These are phyloP conservation scores for Neonectria faginata DNA, from an alignment of 2,329 filamentous ascomycete species.

Conservation along the genomic window DNA sequence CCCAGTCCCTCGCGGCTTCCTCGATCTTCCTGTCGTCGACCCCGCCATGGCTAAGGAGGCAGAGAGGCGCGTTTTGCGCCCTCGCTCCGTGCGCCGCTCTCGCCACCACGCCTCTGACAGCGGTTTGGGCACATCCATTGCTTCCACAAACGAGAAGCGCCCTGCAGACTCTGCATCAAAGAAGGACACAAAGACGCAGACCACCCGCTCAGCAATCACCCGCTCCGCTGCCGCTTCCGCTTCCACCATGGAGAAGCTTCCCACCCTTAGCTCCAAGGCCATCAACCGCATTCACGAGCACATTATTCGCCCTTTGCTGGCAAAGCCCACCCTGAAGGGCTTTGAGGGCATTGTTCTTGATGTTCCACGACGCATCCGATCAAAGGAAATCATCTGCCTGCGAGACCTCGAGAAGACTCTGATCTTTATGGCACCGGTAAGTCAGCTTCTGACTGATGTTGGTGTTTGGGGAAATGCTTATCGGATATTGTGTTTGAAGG, in stretches of 20 bases:
- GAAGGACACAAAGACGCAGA: conserved; percentile 54
- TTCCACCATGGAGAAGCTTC: conserved; percentile 61
- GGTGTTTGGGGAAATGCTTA: conserved; percentile 73
- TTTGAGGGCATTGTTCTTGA: conserved; percentile 85
- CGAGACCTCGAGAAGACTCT: conserved; percentile 95
- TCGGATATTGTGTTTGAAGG: conserved; percentile 80
- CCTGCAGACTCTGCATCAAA: conserved; percentile 55
- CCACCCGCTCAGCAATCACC: conserved; percentile 65
- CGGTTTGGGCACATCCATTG: conserved; percentile 86
- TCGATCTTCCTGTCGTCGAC: conserved; percentile 66
- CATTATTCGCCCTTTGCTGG: conserved; percentile 81
- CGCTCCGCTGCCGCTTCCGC: conserved; percentile 66
- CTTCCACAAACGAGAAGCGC: conserved; percentile 67
- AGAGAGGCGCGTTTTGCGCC: conserved; percentile 64
- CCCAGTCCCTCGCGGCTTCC: conserved; percentile 70
- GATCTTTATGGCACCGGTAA: conserved; percentile 92
- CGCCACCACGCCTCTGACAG: conserved; percentile 85
- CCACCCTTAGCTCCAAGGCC: conserved; percentile 75
- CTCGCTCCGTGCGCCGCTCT: conserved; percentile 66
- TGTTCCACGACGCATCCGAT: conserved; percentile 81
- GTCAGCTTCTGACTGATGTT: conserved; percentile 70
- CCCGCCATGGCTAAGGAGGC: conserved; percentile 59
- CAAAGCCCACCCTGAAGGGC: conserved; percentile 77
- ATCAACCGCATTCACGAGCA: conserved; percentile 83
- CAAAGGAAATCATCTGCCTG: conserved; percentile 89